Evolutionary conservation across 495 filamentous ascomycete genomes (phyloP).

Genomic region (Rhizodiscina lignyota): DNA sequence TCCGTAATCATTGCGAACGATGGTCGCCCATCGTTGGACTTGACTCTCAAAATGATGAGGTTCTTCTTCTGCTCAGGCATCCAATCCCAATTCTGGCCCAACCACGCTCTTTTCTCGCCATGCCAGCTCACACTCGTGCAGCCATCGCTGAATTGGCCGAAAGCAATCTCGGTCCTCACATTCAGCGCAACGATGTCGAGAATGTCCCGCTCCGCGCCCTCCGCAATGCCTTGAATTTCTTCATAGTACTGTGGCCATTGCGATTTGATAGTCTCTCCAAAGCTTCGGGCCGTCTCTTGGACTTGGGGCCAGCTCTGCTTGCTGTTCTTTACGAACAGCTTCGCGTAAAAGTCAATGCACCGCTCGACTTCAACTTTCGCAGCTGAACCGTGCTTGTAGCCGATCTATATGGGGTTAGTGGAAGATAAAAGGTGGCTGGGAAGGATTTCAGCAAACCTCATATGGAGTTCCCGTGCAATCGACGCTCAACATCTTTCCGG

Average conservation of each 20-base stretch:
- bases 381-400: conserved; percentile 31
- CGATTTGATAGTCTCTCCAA: conserved; percentile 22
- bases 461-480: conserved; percentile 19
- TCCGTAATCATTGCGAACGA: conserved; percentile 34
- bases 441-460: conserved; percentile 13
- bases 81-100: conserved; percentile 53
- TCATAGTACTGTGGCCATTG: conserved; percentile 29
- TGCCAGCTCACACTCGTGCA: conserved; percentile 45
- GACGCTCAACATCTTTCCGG: too few relatives aligned
- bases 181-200: conserved; percentile 49
- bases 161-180: conserved; percentile 49
- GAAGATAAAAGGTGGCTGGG: not conserved
- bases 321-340: conserved; percentile 31
- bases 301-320: conserved; percentile 33
- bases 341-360: conserved; percentile 32
- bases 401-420: conserved; percentile 25
- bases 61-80: not conserved
- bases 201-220: conserved; percentile 34
- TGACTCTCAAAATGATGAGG: not conserved
- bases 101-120: conserved; percentile 21
- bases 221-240: conserved; percentile 44
- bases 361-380: conserved; percentile 28
- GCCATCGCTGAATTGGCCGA: conserved; percentile 43
- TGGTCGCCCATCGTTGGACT: conserved; percentile 9
- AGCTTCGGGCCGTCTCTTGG: conserved; percentile 26